Percentiles rank a stretch among this genome's conserved stretches.
phyloP scores from a whole-genome alignment of 257 asterid genomes.

The Solanum pimpinellifolium region DNA sequence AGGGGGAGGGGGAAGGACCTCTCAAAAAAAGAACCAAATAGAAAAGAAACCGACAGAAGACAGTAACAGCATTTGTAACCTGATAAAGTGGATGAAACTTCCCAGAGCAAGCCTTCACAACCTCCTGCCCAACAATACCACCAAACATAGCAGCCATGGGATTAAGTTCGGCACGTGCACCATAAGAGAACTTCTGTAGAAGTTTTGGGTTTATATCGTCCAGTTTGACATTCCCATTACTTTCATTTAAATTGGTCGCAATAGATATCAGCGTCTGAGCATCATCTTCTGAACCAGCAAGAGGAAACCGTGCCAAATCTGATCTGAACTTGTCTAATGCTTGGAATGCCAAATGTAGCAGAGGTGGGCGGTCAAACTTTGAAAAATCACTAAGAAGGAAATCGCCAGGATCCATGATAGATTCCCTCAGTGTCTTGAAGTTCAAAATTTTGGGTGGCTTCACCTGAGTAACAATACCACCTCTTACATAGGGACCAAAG shows the following conservation, averaged over 20 bases:
- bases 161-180: slow-evolving; percentile 83
- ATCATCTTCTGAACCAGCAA: slow-evolving; percentile 90
- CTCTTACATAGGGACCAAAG: slow-evolving; percentile 64
- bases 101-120: slow-evolving; percentile 95
- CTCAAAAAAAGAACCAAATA: neutral
- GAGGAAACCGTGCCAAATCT: slow-evolving; percentile 55
- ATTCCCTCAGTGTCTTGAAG: slow-evolving; percentile 71
- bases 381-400: slow-evolving; percentile 87
- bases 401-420: slow-evolving; percentile 75
- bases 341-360: slow-evolving; percentile 83
- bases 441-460: slow-evolving; percentile 83
- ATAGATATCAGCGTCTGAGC: slow-evolving; percentile 66
- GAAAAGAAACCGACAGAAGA: neutral
- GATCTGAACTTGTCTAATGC: slow-evolving; percentile 66
- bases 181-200: slow-evolving; percentile 64
- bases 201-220: slow-evolving; percentile 66
- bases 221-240: slow-evolving; percentile 53
- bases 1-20: neutral
- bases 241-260: slow-evolving; percentile 46
- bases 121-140: slow-evolving; percentile 96
- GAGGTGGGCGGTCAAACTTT: slow-evolving; percentile 85
- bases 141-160: slow-evolving; percentile 99
- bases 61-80: slow-evolving; percentile 21
- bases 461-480: slow-evolving; percentile 86
- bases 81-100: slow-evolving; percentile 90